phyloP scores from a whole-genome alignment of 345 rosid genomes.

The sweet orange (Citrus sinensis) region DVS_A1.0 CM039162.1:10156001-10156500 shows the following conservation, averaged over 20 bases:
- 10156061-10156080: conserved; percentile 10
- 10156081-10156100: neutral
- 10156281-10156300: conserved; percentile 14
- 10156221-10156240: conserved; percentile 9
- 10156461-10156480: conserved; percentile 13
- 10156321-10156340: conserved; percentile 16
- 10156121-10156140: conserved; percentile 21
- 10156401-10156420: conserved; percentile 8
- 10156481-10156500: neutral
- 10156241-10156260: conserved; percentile 20
- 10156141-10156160: neutral
- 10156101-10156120: conserved; percentile 14
- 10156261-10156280: conserved; percentile 21
- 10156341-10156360: conserved; percentile 13
- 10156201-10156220: neutral
- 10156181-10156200: conserved; percentile 13
- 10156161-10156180: conserved; percentile 18
- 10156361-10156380: conserved; percentile 14
- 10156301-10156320: conserved; percentile 22
- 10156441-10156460: neutral
- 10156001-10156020: conserved; percentile 11
- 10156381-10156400: conserved; percentile 17
- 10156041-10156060: conserved; percentile 20
- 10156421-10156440: neutral
- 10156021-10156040: conserved; percentile 13